Evolutionary conservation across 108 stramenopile species (phyloP).

Genomic region (Chaetoceros tenuissimus): DNA sequence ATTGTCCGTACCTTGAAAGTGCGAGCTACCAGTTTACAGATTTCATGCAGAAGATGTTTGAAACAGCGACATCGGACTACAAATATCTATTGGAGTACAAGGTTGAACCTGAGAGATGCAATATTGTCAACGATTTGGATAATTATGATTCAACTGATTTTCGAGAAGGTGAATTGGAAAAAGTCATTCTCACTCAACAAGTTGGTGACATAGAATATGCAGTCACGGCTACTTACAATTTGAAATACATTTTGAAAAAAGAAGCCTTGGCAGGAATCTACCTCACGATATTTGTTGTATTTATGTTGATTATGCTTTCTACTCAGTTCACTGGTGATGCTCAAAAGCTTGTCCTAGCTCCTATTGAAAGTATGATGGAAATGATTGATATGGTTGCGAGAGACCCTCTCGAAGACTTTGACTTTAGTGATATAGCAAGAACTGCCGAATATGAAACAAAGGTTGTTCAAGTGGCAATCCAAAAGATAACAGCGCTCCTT

Average conservation of each 20-base stretch:
- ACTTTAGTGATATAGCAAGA: slow-evolving; percentile 28
- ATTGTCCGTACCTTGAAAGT: slow-evolving; percentile 26
- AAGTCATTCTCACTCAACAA: slow-evolving; percentile 13
- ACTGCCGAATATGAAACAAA: slow-evolving; percentile 36
- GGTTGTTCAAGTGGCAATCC: slow-evolving; percentile 27
- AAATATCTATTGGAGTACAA: slow-evolving; percentile 26
- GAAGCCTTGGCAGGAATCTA: slow-evolving; percentile 32
- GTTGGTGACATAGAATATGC: slow-evolving; percentile 18
- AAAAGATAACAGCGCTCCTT: slow-evolving; percentile 33
- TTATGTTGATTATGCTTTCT: slow-evolving; percentile 40
- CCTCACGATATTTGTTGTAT: slow-evolving; percentile 52
- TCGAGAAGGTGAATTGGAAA: slow-evolving; percentile 3
- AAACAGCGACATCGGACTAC: slow-evolving; percentile 8
- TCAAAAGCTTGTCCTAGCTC: slow-evolving; percentile 57
- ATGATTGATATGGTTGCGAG: slow-evolving; percentile 47
- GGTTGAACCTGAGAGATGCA: slow-evolving; percentile 25
- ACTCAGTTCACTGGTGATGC: slow-evolving; percentile 54
- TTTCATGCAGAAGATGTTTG: slow-evolving; percentile 27
- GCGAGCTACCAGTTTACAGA: slow-evolving; percentile 16
- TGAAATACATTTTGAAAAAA: slow-evolving; percentile 14
- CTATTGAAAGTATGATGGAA: slow-evolving; percentile 63
- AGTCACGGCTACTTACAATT: slow-evolving; percentile 35
- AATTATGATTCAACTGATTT: slow-evolving; percentile 18
- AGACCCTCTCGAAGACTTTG: slow-evolving; percentile 40
- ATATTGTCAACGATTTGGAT: not conserved